Base-by-base conservation (phyloP, 2,329 filamentous ascomycete genomes). In the Fusarium xylarioides region DNA sequence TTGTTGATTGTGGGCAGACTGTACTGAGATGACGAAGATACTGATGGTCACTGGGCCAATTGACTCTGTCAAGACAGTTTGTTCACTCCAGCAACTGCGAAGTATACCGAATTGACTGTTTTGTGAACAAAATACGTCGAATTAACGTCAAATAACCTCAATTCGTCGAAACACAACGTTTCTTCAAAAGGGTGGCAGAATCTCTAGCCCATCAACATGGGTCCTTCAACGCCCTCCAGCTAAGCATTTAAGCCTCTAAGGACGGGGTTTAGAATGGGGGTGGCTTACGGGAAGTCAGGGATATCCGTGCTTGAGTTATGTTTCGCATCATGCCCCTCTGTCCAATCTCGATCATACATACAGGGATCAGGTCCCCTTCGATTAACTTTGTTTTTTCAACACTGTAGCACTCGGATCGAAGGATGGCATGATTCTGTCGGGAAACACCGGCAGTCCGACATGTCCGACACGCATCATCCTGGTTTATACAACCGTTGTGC, bases 371-470 rank as follows among this genome's bases (percentile, higher is more conserved):
- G 52, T 52, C 60, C 63, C 38, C 49, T 68, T 44, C 46, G 42
- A 55, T 57, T 44, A 69, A 65, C 70, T 71, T 73, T 73, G 57
- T 71, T 70, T 67, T 60, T 58, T 59, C 34, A 44, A 42, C 28
- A 40, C 49, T 56, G 69, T 66, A 46, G 54, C 66, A 71, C 57
- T 71, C 74, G 59, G 63, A 73, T 77, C 68, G 38, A 66, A 68
- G 57, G 54, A 78, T 78, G 76, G 67, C 76, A 74, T 77, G 76
- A 78, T 78, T 74, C 61, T 49, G 62, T 78, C 76, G 74, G 76
- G 68, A 78, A 70, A 74, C 65, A 74, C 69, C 76, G 76, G 75
- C 68, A 68, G 26, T 58, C 53, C 59, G 42, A 43, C 37, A 43
- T 66, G 43, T 74, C 44, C 42, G 59, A 63, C 70, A 69, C 70